A percentile compares a stretch with the other conserved stretches of the same genome.
phyloP scores from a whole-genome alignment of 208 protist genomes.

The Trypanosoma rangeli region DNA sequence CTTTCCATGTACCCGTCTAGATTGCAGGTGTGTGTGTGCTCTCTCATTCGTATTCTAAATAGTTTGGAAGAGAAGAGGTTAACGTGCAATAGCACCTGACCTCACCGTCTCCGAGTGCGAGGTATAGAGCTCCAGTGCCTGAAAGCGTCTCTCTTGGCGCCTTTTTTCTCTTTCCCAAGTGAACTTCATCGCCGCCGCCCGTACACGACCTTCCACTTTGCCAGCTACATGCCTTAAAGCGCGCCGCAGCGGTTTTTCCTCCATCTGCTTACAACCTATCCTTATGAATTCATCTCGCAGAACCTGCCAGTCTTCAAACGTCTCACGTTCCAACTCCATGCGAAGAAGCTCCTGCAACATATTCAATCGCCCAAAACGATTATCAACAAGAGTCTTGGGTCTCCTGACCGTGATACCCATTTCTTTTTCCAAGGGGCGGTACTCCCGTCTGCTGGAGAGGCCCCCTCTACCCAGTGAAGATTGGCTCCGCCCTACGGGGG shows the following conservation, averaged over 20 bases:
- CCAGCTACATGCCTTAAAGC: background rate
- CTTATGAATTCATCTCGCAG: conserved; percentile 16
- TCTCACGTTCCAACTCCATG: conserved; percentile 12
- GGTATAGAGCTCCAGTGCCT: background rate
- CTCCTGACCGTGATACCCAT: background rate
- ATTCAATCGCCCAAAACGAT: conserved; percentile 9
- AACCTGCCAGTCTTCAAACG: conserved; percentile 17
- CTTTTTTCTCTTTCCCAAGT: conserved; percentile 17
- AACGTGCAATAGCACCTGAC: background rate
- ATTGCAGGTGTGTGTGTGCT: background rate
- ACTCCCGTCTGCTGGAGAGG: background rate
- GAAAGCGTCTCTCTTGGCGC: conserved; percentile 9
- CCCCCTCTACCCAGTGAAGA: too few species aligned
- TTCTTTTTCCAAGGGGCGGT: background rate
- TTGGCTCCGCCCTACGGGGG: too few species aligned
- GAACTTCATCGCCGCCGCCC: too few species aligned
- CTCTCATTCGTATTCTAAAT: background rate
- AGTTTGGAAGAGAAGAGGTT: background rate
- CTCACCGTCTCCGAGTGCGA: background rate
- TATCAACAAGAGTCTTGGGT: background rate
- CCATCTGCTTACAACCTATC: background rate
- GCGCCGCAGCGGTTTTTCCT: background rate
- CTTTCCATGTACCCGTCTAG: background rate
- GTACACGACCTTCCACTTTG: background rate
- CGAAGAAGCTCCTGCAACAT: conserved; percentile 7